Base-by-base conservation (phyloP, 768 basidiomycete species). In the Boletus tomentosulus region DNA sequence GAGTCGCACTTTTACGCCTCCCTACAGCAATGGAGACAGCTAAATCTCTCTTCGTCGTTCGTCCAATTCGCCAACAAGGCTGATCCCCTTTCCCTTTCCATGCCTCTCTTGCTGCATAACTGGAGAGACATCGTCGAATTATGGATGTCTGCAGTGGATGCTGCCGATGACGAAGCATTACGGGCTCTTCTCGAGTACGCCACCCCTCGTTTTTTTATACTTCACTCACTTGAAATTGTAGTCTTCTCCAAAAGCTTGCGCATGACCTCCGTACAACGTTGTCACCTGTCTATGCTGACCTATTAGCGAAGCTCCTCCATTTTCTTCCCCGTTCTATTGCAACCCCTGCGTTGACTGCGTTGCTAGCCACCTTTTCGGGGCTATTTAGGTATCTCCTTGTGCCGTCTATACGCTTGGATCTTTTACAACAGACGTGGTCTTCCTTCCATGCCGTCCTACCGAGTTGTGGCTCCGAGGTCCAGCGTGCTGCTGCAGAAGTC, bases 261-360 rank as follows among this genome's bases (percentile, higher is more conserved):
- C 85, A 91, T 56, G 91, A 93, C 68, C 78, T 93, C 25, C 87
- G 89, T n/a, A 83, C 81, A 8, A 89, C 89, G 0, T 70, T 93
- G 16, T 74, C 79, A 0, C 86, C 89, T 0, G 72, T 78, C 4
- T 92, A 89, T 60, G 63, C 72, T 3, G 68, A 78, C 13, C 60
- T 92, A 1, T 71, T 91, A 12, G 64, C 74, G 28, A 74, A 74
- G 11, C 77, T 92, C 2, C 73, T 90, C 25, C 65, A 68, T 11
- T 75, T 87, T 19, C 74, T 92, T 16, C 75, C 78, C 1, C 78
- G 78, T 24, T 73, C 81, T 9, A 80, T 91, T 37, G 76, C 85
- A 9, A 77, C 86, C 0, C 68, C 77, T 1, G 77, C 83, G 1
- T 73, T 92, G 2, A 84, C 85, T 0, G 66, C 76, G 4, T 77